Evolutionary conservation across 2,329 filamentous ascomycete species (phyloP).

Genomic region (Phialocephala sp.): DNA sequence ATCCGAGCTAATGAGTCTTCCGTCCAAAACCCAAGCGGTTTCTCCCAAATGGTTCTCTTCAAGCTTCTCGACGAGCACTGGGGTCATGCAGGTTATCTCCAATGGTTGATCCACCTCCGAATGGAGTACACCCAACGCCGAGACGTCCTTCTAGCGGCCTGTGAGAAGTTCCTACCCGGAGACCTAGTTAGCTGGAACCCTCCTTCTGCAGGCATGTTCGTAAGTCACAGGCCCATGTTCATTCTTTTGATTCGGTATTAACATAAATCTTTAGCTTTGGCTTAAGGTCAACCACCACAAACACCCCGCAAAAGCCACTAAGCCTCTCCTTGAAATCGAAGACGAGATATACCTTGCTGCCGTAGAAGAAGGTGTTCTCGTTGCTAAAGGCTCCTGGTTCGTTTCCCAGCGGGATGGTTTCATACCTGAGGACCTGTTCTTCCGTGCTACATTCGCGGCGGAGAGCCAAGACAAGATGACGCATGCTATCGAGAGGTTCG

Average conservation of each 20-base stretch:
- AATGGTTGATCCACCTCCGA: constrained; percentile 86
- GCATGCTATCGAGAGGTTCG: constrained; percentile 76
- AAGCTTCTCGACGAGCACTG: constrained; percentile 92
- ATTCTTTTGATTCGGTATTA: constrained; percentile 9
- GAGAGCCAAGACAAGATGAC: constrained; percentile 74
- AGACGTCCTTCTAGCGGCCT: constrained; percentile 78
- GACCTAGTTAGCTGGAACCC: constrained; percentile 80
- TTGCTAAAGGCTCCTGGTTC: constrained; percentile 92
- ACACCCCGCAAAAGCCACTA: constrained; percentile 64
- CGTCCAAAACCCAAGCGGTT: constrained; percentile 83
- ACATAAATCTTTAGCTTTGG: constrained; percentile 54
- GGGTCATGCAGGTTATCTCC: constrained; percentile 88
- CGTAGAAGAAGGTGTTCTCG: constrained; percentile 77
- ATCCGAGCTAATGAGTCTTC: constrained; percentile 75
- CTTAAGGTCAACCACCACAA: constrained; percentile 68
- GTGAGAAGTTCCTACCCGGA: constrained; percentile 75
- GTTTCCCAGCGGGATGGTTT: constrained; percentile 68
- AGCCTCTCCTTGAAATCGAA: constrained; percentile 71
- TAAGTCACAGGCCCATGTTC: constrained; percentile 53
- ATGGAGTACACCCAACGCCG: constrained; percentile 81
- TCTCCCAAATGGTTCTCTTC: constrained; percentile 83
- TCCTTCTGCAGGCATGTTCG: constrained; percentile 93
- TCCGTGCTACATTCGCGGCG: constrained; percentile 88
- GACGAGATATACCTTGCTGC: constrained; percentile 83
- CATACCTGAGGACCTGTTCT: constrained; percentile 65